Evolutionary conservation across 2,329 filamentous ascomycete species (phyloP).

Genomic region (Lanzia echinophila): DNA sequence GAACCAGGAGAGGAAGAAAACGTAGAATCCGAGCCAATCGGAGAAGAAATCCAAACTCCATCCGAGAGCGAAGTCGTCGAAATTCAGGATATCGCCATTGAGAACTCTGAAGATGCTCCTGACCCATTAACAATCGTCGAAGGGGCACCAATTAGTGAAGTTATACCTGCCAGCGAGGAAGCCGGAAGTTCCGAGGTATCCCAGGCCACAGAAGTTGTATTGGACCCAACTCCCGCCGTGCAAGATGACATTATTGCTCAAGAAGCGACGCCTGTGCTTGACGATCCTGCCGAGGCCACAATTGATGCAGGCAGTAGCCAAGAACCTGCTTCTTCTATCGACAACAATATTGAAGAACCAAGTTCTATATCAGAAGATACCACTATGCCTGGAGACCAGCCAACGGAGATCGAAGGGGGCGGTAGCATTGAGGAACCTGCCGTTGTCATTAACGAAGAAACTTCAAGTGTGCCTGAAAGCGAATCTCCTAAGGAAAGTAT

Average conservation of each 20-base stretch:
- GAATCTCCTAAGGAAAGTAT: too few relatives aligned
- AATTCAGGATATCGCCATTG: too few relatives aligned
- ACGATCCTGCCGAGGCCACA: neutral
- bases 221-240: neutral
- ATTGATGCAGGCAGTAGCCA: neutral
- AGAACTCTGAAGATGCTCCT: neutral
- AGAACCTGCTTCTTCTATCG: neutral
- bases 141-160: neutral
- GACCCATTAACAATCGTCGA: neutral
- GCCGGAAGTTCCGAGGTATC: neutral
- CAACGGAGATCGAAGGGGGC: too few relatives aligned
- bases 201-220: neutral
- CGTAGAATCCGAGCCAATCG: too few relatives aligned
- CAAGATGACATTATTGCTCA: neutral
- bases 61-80: too few relatives aligned
- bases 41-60: too few relatives aligned
- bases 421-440: neutral
- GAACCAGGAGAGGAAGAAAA: neutral
- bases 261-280: neutral
- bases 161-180: neutral
- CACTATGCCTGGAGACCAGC: neutral
- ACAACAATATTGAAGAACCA: neutral
- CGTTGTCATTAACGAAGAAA: neutral
- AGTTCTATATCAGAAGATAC: neutral
- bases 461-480: too few relatives aligned